phyloP scores from a whole-genome alignment of 805 yeast species.

The Metschnikowia orientalis region DNA sequence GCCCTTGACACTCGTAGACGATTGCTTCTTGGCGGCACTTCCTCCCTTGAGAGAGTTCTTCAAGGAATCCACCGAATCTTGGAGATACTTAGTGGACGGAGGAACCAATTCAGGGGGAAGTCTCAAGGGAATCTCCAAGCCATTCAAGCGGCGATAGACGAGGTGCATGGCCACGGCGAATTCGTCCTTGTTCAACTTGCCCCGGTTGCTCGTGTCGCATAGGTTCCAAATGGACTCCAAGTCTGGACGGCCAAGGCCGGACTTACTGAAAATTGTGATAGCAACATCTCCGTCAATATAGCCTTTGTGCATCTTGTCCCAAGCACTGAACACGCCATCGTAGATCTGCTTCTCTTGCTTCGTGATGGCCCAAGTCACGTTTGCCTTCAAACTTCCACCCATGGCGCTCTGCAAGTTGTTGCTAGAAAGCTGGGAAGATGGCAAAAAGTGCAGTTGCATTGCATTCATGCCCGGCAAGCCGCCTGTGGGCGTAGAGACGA shows the following conservation, averaged over 20 bases:
- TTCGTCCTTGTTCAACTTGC: slow-evolving; percentile 81
- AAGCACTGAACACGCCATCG: slow-evolving; percentile 81
- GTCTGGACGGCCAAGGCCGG: slow-evolving; percentile 82
- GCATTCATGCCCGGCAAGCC: slow-evolving; percentile 68
- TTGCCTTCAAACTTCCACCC: slow-evolving; percentile 42
- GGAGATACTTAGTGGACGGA: slow-evolving; percentile 71
- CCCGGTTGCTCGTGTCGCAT: slow-evolving; percentile 77
- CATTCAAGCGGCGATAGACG: slow-evolving; percentile 85
- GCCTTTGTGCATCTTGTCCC: slow-evolving; percentile 71
- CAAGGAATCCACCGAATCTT: slow-evolving; percentile 64
- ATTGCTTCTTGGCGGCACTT: slow-evolving; percentile 16
- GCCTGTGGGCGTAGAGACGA: slow-evolving; percentile 63
- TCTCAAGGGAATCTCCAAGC: slow-evolving; percentile 73
- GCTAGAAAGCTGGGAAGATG: slow-evolving; percentile 37
- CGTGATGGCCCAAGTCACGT: slow-evolving; percentile 78
- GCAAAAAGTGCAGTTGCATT: slow-evolving; percentile 65
- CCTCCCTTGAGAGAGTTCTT: slow-evolving; percentile 57
- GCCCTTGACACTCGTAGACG: slow-evolving; percentile 15
- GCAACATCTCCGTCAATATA: slow-evolving; percentile 76
- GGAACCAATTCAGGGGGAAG: slow-evolving; percentile 90
- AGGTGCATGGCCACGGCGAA: slow-evolving; percentile 97
- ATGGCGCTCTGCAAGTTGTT: slow-evolving; percentile 39
- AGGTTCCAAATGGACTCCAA: slow-evolving; percentile 89
- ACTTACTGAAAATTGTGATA: slow-evolving; percentile 80
- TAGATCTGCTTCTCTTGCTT: slow-evolving; percentile 83